Conservation (phyloP, 495 filamentous ascomycete genomes). For the Wilcoxina mikolae region DNA sequence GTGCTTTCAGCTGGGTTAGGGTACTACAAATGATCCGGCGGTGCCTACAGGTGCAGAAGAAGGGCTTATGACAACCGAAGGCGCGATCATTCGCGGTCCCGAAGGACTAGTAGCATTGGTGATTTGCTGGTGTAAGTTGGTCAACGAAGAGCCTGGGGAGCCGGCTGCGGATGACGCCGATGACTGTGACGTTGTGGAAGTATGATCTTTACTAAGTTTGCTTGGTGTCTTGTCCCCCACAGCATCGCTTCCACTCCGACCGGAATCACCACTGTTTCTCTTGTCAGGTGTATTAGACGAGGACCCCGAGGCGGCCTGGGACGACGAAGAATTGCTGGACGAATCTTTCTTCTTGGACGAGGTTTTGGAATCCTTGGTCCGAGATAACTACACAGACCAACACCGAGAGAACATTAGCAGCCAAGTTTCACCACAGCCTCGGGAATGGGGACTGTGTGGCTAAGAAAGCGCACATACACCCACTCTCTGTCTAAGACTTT, state of each 20-base stretch:
- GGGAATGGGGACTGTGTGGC: conserved; percentile 17
- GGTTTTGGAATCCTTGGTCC: conserved; percentile 81
- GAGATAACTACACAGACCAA: conserved; percentile 61
- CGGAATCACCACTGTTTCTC: conserved; percentile 45
- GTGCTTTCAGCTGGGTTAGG: not conserved
- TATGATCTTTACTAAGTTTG: conserved; percentile 30
- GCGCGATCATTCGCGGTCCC: conserved; percentile 39
- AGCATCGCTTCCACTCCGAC: conserved; percentile 60
- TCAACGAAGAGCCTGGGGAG: conserved; percentile 16
- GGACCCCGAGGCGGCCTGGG: conserved; percentile 46
- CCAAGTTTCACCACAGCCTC: conserved; percentile 14
- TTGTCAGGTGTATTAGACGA: conserved; percentile 77
- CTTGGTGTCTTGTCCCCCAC: conserved; percentile 46
- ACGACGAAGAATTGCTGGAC: conserved; percentile 59
- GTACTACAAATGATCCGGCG: conserved; percentile 12
- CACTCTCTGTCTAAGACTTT: conserved; percentile 94
- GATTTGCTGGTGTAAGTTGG: conserved; percentile 25
- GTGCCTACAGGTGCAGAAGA: conserved; percentile 66
- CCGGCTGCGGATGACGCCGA: conserved; percentile 26
- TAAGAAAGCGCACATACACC: conserved; percentile 37
- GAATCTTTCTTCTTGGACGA: conserved; percentile 76
- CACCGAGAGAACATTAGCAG: conserved; percentile 23
- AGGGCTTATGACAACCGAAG: conserved; percentile 90
- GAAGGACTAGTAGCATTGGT: conserved; percentile 21
- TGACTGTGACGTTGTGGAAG: conserved; percentile 33